Conservation (phyloP, 176 grass and related monocot genomes). For the Carex scoparia region DNA sequence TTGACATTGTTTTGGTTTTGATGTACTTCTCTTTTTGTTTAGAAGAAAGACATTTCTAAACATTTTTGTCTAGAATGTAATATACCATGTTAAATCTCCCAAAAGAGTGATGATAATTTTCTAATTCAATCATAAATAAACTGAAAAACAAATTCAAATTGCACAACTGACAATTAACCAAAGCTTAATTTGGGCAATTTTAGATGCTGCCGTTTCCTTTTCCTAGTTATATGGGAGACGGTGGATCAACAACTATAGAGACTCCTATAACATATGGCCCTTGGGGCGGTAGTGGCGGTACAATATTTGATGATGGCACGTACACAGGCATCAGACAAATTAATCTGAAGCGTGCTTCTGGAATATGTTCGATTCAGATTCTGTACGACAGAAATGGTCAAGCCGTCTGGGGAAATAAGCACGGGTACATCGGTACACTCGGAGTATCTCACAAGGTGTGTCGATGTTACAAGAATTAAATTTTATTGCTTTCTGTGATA, state of each 20-base stretch:
- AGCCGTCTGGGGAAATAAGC: conserved; percentile 79
- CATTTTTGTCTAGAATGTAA: not conserved
- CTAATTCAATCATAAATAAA: not conserved
- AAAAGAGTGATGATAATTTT: not conserved
- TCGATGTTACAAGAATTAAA: not conserved
- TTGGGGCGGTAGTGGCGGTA: conserved; percentile 76
- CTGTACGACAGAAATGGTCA: conserved; percentile 84
- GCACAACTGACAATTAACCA: not conserved
- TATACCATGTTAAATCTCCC: not conserved
- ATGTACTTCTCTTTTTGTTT: not conserved
- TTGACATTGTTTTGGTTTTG: not conserved
- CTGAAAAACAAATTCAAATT: not conserved
- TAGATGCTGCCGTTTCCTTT: conserved; percentile 45
- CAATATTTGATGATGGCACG: conserved; percentile 92
- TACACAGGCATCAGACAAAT: conserved; percentile 72
- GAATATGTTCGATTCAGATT: conserved; percentile 69
- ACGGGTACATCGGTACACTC: conserved; percentile 46
- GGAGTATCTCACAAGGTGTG: conserved; percentile 58
- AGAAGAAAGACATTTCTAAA: not conserved
- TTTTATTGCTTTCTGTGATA: not conserved
- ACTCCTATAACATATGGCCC: conserved; percentile 68
- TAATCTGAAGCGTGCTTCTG: conserved; percentile 47
- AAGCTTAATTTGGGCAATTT: conserved; percentile 13
- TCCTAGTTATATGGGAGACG: conserved; percentile 51
- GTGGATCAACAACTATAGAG: conserved; percentile 37